A percentile compares a stretch with the other conserved stretches of the same genome.
phyloP scores from a whole-genome alignment of 768 basidiomycete species.

The Rhodotorula toruloides region DNA sequence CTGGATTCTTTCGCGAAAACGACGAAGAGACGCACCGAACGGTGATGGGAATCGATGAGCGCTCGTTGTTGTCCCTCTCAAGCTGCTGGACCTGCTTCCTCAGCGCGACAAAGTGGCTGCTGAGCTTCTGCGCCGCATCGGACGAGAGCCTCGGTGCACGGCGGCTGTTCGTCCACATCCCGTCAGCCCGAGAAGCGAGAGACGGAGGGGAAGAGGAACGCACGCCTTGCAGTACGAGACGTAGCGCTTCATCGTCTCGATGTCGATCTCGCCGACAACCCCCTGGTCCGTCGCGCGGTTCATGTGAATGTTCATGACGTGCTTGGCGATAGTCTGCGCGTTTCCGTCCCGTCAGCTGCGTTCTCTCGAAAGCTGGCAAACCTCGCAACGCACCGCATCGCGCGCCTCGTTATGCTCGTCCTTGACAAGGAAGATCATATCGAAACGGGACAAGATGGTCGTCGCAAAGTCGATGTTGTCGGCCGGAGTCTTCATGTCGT shows the following conservation, averaged over 20 bases:
- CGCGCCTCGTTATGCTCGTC: constrained; percentile 94
- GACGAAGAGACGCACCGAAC: constrained; percentile 62
- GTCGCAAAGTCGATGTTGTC: constrained; percentile 99
- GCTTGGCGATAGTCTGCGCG: constrained; percentile 82
- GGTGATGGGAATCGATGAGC: constrained; percentile 97
- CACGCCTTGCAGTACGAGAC: constrained; percentile 94
- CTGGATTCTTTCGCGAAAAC: background rate
- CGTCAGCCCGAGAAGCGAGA: background rate
- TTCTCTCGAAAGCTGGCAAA: no score
- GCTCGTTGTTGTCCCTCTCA: constrained; percentile 92
- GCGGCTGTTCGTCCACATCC: constrained; percentile 58
- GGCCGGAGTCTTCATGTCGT: constrained; percentile 91
- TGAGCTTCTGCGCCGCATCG: constrained; percentile 92
- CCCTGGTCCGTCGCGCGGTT: constrained; percentile 66
- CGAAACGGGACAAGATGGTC: constrained; percentile 94
- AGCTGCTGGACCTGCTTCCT: constrained; percentile 92
- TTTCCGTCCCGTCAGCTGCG: no score
- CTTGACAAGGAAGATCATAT: constrained; percentile 99
- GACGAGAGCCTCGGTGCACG: constrained; percentile 89
- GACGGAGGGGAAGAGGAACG: constrained; percentile 33
- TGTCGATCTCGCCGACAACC: constrained; percentile 76
- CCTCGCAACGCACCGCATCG: constrained; percentile 61
- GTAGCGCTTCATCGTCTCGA: constrained; percentile 98
- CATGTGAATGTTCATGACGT: constrained; percentile 99
- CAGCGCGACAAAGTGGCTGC: constrained; percentile 87